phyloP scores from a whole-genome alignment of 2,329 filamentous ascomycete genomes.

The Diaporthe citri region DNA sequence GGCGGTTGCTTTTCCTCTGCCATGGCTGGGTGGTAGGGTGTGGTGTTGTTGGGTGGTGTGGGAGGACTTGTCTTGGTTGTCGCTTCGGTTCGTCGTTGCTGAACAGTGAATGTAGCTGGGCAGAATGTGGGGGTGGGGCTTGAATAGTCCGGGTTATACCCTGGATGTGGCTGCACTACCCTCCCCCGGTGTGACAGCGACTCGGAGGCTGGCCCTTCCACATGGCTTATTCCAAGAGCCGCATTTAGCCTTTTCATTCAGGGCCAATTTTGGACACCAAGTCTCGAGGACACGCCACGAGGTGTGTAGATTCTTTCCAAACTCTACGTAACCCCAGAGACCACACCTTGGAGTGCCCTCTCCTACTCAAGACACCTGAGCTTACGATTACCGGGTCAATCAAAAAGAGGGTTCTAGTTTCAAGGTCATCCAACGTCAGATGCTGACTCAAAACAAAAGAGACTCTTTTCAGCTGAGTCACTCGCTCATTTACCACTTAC shows the following conservation, averaged over 20 bases:
- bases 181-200: neutral
- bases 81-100: neutral
- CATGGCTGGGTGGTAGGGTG: conserved; percentile 57
- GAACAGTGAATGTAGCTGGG: neutral
- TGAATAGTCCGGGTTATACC: conserved; percentile 11
- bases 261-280: neutral
- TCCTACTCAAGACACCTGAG: too few species aligned
- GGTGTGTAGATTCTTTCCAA: neutral
- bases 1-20: conserved; percentile 72
- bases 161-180: neutral
- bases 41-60: neutral
- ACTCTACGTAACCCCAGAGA: neutral
- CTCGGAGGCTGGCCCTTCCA: neutral
- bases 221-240: neutral
- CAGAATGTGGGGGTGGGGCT: conserved; percentile 17
- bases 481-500: conserved; percentile 20
- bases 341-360: neutral
- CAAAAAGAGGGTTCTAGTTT: neutral
- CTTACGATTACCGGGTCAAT: neutral
- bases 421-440: neutral
- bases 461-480: conserved; percentile 10
- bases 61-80: neutral
- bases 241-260: conserved; percentile 28
- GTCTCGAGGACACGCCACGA: neutral
- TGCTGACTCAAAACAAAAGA: conserved; percentile 25